Evolutionary conservation across 2,329 filamentous ascomycete species (phyloP).

Genomic region (Arthrobotrys pseudoclavata): DNA sequence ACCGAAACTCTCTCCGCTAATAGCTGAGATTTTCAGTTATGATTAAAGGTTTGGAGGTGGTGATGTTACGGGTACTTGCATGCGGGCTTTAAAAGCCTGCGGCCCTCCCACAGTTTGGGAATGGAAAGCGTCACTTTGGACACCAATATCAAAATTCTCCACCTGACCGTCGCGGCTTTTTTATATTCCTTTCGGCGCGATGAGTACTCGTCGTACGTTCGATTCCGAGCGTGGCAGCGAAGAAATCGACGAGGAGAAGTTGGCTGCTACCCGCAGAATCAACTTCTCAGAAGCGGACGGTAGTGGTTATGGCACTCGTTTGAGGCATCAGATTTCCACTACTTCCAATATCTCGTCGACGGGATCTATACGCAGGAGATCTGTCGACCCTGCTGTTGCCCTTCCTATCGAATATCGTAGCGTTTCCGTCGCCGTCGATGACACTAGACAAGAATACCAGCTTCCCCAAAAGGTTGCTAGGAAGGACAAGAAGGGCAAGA

Average conservation of each 20-base stretch:
- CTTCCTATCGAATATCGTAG: constrained; percentile 54
- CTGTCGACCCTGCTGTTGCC: constrained; percentile 48
- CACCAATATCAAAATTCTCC: constrained; percentile 33
- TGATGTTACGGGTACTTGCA: constrained; percentile 42
- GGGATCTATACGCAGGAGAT: constrained; percentile 43
- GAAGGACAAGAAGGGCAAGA: constrained; percentile 52
- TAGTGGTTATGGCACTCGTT: constrained; percentile 24
- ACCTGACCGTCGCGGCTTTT: constrained; percentile 23
- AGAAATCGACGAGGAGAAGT: constrained; percentile 56
- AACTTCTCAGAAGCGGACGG: constrained; percentile 39
- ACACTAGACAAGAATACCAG: constrained; percentile 24
- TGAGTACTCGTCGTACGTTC: constrained; percentile 56
- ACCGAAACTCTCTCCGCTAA: constrained; percentile 43
- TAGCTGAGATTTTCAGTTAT: constrained; percentile 41
- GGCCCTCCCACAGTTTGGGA: constrained; percentile 33
- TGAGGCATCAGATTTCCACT: constrained; percentile 10
- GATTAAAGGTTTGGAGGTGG: constrained; percentile 10
- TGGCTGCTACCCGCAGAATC: constrained; percentile 39
- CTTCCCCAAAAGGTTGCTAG: constrained; percentile 28
- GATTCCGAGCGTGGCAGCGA: constrained; percentile 47
- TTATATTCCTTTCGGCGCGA: constrained; percentile 28
- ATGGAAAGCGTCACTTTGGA: constrained; percentile 24
- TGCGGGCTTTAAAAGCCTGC: constrained; percentile 48
- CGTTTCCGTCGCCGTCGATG: constrained; percentile 53
- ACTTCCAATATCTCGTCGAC: constrained; percentile 32